Conservation (phyloP, 805 yeast species). For the Scheffersomyces coipomensis region DNA sequence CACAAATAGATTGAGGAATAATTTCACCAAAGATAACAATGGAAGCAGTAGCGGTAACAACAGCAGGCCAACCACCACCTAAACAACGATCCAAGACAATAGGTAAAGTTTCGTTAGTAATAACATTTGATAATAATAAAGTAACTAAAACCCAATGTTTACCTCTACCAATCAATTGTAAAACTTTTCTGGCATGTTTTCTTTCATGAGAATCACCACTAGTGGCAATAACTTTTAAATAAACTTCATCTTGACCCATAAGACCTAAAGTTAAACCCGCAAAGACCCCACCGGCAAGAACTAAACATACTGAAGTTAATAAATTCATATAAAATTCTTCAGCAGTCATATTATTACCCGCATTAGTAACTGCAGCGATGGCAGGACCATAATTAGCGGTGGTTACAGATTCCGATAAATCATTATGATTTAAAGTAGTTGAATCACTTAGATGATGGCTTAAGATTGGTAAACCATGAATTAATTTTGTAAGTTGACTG, state of each 20-base stretch:
- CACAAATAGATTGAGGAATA: constrained; percentile 92
- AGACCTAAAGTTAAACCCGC: constrained; percentile 92
- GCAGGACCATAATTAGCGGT: not conserved
- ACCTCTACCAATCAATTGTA: constrained; percentile 71
- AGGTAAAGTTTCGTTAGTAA: constrained; percentile 92
- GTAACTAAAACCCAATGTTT: constrained; percentile 98
- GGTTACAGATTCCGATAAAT: constrained; percentile 1
- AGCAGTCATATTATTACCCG: constrained; percentile 22
- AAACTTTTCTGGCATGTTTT: constrained; percentile 67
- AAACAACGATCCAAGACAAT: constrained; percentile 88
- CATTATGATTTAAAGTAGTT: constrained; percentile 4
- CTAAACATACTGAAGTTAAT: constrained; percentile 56
- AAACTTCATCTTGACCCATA: constrained; percentile 98
- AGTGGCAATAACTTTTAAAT: constrained; percentile 82
- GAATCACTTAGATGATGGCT: constrained; percentile 2
- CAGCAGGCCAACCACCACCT: constrained; percentile 98
- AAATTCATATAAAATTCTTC: constrained; percentile 48
- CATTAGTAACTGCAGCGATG: constrained; percentile 12
- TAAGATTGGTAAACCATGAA: constrained; percentile 33
- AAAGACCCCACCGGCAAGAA: constrained; percentile 82
- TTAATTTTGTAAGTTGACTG: constrained; percentile 30
- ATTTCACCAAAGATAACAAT: constrained; percentile 95
- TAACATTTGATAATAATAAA: constrained; percentile 77
- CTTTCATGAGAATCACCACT: constrained; percentile 79
- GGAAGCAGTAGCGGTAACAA: constrained; percentile 85